phyloP scores from a whole-genome alignment of 352 stramenopile species.

The Pythium insidiosum region DNA sequence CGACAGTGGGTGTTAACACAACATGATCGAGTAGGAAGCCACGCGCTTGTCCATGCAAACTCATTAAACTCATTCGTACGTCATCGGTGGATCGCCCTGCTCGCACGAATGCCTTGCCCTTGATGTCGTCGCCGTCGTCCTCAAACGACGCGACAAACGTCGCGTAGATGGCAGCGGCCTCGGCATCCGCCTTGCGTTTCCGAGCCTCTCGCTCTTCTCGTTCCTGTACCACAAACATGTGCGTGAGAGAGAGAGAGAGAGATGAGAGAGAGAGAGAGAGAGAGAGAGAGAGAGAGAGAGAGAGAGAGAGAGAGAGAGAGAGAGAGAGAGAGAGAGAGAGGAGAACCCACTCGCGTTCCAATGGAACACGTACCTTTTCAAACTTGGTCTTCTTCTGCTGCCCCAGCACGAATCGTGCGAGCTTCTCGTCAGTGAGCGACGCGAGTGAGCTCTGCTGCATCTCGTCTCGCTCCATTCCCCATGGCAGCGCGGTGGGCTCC shows the following conservation, averaged over 20 bases:
- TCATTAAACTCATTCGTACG: too few relatives aligned
- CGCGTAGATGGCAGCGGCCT: conserved; percentile 83
- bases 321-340: too few relatives aligned
- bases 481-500: conserved; percentile 26
- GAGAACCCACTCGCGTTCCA: neutral
- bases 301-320: too few relatives aligned
- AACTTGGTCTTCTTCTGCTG: conserved; percentile 86
- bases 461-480: conserved; percentile 52
- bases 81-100: too few relatives aligned
- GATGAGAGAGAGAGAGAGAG: too few relatives aligned
- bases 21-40: too few relatives aligned
- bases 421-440: conserved; percentile 66
- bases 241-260: too few relatives aligned
- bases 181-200: conserved; percentile 77
- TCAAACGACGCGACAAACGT: conserved; percentile 89
- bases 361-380: conserved; percentile 38
- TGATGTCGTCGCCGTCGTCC: conserved; percentile 44
- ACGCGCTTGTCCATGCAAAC: too few relatives aligned
- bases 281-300: too few relatives aligned
- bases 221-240: too few relatives aligned
- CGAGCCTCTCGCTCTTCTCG: conserved; percentile 73
- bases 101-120: conserved; percentile 63
- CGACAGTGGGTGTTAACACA: too few relatives aligned
- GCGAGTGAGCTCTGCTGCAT: conserved; percentile 66
- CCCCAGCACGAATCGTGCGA: conserved; percentile 70